Percentiles rank a stretch among this genome's conserved stretches.
Evolutionary conservation across 345 rosid species (phyloP).

Genomic region (Balakata baccata): DNA sequence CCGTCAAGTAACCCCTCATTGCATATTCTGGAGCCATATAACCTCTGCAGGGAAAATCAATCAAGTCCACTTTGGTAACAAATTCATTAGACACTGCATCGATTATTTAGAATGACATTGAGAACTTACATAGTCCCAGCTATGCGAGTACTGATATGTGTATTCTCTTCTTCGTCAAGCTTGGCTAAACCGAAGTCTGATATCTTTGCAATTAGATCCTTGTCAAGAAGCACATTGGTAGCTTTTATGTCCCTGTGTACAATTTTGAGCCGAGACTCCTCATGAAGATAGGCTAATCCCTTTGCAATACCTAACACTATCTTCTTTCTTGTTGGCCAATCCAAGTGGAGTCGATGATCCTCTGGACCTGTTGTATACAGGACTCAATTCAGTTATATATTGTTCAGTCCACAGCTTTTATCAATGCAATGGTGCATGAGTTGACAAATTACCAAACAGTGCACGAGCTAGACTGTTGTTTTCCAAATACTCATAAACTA

Average conservation of each 20-base stretch:
- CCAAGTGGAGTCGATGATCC: constrained; percentile 43
- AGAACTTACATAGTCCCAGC: constrained; percentile 63
- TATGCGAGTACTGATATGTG: constrained; percentile 67
- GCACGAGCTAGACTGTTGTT: too few species aligned
- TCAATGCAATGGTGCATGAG: too few species aligned
- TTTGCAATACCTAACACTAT: constrained; percentile 50
- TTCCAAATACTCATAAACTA: too few species aligned
- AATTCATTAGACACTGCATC: too few species aligned
- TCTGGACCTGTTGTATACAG: constrained; percentile 31
- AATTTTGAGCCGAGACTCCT: constrained; percentile 67
- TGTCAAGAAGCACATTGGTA: constrained; percentile 65
- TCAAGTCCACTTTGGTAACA: background rate
- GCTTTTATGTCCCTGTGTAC: constrained; percentile 75
- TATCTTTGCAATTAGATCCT: constrained; percentile 58
- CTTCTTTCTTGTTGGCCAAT: constrained; percentile 55
- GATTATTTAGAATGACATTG: background rate
- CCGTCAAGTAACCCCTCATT: constrained; percentile 96
- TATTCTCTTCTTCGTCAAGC: constrained; percentile 70
- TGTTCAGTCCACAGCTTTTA: too few species aligned
- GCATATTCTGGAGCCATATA: constrained; percentile 99
- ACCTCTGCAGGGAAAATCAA: constrained; percentile 44
- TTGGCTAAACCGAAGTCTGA: constrained; percentile 73
- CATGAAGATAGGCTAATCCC: constrained; percentile 63
- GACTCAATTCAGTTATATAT: too few species aligned
- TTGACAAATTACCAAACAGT: too few species aligned